A percentile compares a stretch with the other conserved stretches of the same genome.
These are phyloP conservation scores for Ganoderma multipileum DNA, from an alignment of 1,284 basidiomycete species.

Conservation along the genomic window DNA sequence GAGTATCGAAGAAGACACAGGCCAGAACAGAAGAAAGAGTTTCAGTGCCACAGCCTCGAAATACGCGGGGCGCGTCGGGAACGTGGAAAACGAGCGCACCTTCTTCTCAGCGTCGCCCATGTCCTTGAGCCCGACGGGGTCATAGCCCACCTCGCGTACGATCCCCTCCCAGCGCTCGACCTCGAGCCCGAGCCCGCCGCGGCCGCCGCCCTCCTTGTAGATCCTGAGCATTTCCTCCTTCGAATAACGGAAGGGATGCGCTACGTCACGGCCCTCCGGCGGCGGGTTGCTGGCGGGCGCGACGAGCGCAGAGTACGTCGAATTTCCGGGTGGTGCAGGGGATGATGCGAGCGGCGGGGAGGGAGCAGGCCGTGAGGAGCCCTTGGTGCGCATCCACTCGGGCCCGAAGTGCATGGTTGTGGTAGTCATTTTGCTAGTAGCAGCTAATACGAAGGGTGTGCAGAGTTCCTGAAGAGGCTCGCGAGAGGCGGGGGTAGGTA, in stretches of 20 bases:
- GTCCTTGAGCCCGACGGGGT: conserved; percentile 82
- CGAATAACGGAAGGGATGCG: conserved; percentile 85
- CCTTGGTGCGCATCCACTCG: conserved; percentile 87
- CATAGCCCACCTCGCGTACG: conserved; percentile 74
- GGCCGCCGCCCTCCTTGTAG: conserved; percentile 81
- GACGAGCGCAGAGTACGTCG: conserved; percentile 83
- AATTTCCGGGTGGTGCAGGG: conserved; percentile 56
- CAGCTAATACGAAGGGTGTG: conserved; percentile 6
- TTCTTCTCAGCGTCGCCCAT: conserved; percentile 88
- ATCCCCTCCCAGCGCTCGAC: conserved; percentile 88
- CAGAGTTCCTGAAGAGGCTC: conserved; percentile 19
- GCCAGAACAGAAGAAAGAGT: conserved; percentile 10
- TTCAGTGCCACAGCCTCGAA: conserved; percentile 17
- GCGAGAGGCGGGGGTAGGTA: conserved; percentile 12
- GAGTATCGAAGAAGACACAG: neutral
- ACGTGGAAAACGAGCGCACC: conserved; percentile 53
- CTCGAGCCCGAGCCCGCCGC: conserved; percentile 79
- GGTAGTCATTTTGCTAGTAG: conserved; percentile 62
- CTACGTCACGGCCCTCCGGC: conserved; percentile 64
- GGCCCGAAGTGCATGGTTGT: conserved; percentile 86
- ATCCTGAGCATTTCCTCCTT: conserved; percentile 87
- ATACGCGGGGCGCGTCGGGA: conserved; percentile 4
- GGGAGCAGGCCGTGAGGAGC: conserved; percentile 59
- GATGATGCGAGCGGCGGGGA: conserved; percentile 59
- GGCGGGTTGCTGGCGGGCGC: conserved; percentile 59